Conservation (phyloP, 176 grass and related monocot genomes). For the Metroxylon sagu region DNA sequence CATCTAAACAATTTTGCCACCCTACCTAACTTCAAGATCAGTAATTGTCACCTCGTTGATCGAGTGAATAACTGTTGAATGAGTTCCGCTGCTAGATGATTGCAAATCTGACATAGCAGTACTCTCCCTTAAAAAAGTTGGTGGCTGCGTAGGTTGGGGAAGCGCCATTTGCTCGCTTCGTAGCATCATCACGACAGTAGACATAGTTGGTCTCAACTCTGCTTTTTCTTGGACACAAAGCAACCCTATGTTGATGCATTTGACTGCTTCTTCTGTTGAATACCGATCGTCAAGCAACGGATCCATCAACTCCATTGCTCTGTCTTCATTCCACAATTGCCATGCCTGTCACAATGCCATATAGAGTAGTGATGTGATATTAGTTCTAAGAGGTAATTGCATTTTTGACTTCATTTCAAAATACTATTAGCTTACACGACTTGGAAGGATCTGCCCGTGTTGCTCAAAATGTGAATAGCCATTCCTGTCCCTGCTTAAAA, state of each 20-base stretch:
- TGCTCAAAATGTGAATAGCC: not conserved
- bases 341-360: constrained; percentile 15
- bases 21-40: too few species aligned
- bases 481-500: constrained; percentile 16
- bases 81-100: too few species aligned
- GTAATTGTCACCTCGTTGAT: too few species aligned
- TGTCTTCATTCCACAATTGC: constrained; percentile 18
- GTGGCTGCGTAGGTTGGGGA: too few species aligned
- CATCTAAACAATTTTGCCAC: too few species aligned
- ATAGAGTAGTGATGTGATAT: not conserved
- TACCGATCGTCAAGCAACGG: not conserved
- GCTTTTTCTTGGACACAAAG: constrained; percentile 27
- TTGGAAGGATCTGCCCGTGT: too few species aligned
- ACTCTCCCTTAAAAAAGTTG: too few species aligned
- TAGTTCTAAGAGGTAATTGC: not conserved
- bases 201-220: constrained; percentile 7
- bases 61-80: too few species aligned
- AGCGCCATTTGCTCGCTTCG: not conserved
- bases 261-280: constrained; percentile 17
- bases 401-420: constrained; percentile 4
- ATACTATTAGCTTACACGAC: too few species aligned
- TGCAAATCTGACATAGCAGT: too few species aligned
- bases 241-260: constrained; percentile 25
- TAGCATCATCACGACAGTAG: constrained; percentile 24
- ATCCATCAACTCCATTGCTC: constrained; percentile 1